These are phyloP conservation scores for Centrapalus pauciflorus DNA, from an alignment of 129 eudicot genomes.

Conservation along the genomic window DNA sequence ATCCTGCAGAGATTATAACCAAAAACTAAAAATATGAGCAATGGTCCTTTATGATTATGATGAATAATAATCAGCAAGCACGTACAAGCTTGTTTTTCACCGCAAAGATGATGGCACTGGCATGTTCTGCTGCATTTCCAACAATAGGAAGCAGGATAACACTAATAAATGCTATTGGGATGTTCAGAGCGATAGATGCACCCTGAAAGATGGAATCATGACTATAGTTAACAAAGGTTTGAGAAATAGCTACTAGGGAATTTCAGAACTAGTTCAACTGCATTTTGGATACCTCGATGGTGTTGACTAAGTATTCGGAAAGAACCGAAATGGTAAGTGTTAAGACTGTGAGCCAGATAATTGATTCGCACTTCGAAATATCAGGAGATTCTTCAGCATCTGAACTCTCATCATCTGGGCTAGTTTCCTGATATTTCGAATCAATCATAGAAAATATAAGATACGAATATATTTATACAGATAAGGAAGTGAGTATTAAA, in stretches of 20 bases:
- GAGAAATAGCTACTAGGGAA: not conserved
- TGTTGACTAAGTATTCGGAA: constrained; percentile 75
- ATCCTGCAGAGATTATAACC: constrained; percentile 44
- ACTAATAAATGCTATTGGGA: constrained; percentile 74
- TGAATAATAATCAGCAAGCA: not conserved
- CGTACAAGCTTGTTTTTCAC: constrained; percentile 84
- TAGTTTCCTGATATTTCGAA: constrained; percentile 40
- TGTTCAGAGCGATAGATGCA: constrained; percentile 65
- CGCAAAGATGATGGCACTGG: constrained; percentile 85
- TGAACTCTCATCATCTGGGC: constrained; percentile 27
- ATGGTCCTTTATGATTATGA: not conserved
- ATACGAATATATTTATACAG: not conserved
- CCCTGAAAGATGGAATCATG: constrained; percentile 44
- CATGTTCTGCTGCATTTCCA: constrained; percentile 98
- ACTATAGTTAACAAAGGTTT: not conserved
- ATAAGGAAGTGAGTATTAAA: too few relatives aligned
- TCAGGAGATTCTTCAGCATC: constrained; percentile 66
- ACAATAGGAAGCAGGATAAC: constrained; percentile 83
- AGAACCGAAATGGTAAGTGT: constrained; percentile 55
- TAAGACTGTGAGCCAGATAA: constrained; percentile 58
- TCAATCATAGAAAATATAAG: not conserved
- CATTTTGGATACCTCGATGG: constrained; percentile 55
- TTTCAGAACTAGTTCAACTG: not conserved
- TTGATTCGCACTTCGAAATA: constrained; percentile 55
- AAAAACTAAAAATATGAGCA: not conserved